Evolutionary conservation across 805 yeast species (phyloP).

Genomic region (Pichia gijzeniarum): DNA sequence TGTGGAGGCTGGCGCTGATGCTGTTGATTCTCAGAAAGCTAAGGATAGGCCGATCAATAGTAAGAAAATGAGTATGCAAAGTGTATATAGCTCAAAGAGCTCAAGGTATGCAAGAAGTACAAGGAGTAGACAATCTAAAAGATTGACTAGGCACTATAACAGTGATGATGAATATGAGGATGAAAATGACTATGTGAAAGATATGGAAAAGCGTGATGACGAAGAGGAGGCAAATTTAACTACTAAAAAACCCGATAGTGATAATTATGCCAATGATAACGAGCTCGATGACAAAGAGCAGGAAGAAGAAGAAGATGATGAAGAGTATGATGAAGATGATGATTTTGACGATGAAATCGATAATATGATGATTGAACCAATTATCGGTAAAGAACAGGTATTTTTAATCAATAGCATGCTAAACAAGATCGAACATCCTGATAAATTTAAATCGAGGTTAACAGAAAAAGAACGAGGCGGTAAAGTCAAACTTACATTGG

Average conservation of each 20-base stretch:
- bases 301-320: constrained; percentile 20
- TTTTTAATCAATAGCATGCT: constrained; percentile 42
- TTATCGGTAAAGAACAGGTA: constrained; percentile 45
- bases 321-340: constrained; percentile 27
- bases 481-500: constrained; percentile 31
- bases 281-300: constrained; percentile 12
- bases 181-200: constrained; percentile 10
- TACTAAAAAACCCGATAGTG: constrained; percentile 13
- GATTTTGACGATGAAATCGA: constrained; percentile 35
- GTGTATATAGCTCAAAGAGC: constrained; percentile 7
- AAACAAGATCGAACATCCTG: constrained; percentile 40
- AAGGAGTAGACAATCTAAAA: constrained; percentile 7
- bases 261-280: constrained; percentile 21
- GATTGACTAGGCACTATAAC: constrained; percentile 7
- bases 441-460: constrained; percentile 28
- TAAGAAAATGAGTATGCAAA: constrained; percentile 3
- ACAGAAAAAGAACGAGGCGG: constrained; percentile 14
- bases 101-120: constrained; percentile 6
- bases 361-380: constrained; percentile 37
- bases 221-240: background rate
- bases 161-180: constrained; percentile 15
- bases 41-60: background rate
- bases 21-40: background rate
- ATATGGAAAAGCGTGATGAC: constrained; percentile 3
- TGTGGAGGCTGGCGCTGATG: background rate